Evolutionary conservation across 192 early-diverging fungal species (phyloP).

Genomic region (Coemansia sp.): DNA sequence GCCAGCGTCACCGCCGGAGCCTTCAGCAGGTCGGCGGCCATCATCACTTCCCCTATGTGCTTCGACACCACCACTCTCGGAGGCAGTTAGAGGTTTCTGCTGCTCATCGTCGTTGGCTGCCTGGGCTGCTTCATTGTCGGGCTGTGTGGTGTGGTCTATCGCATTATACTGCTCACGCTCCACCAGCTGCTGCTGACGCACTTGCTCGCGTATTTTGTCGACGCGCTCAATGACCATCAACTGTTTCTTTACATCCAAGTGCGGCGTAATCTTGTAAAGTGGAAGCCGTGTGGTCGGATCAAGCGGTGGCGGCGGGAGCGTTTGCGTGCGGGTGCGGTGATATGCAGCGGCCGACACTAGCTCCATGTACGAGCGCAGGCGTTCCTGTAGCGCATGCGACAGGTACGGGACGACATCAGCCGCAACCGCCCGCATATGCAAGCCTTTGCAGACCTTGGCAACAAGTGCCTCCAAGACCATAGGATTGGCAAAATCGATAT

Average conservation of each 20-base stretch:
- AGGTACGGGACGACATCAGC: conserved; percentile 64
- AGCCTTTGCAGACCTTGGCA: conserved; percentile 17
- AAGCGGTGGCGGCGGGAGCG: conserved; percentile 60
- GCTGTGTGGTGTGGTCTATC: conserved; percentile 27
- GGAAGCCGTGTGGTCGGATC: conserved; percentile 57
- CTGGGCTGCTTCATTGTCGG: conserved; percentile 12
- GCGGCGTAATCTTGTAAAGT: conserved; percentile 66
- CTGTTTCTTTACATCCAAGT: conserved; percentile 69
- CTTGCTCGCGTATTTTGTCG: conserved; percentile 65
- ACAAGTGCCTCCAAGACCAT: conserved; percentile 17
- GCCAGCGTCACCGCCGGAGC: conserved; percentile 29
- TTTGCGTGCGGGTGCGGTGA: conserved; percentile 65
- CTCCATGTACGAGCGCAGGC: conserved; percentile 64
- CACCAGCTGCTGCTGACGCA: conserved; percentile 53
- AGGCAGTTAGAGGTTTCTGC: neutral
- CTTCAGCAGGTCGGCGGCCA: neutral
- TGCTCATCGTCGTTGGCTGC: neutral
- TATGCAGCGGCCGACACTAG: conserved; percentile 70
- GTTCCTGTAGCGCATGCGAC: conserved; percentile 68
- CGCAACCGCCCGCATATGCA: conserved; percentile 50
- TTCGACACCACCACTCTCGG: neutral
- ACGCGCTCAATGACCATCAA: conserved; percentile 69
- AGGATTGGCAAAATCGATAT: conserved; percentile 20
- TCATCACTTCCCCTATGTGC: neutral
- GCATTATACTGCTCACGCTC: conserved; percentile 48